Base-by-base conservation (phyloP, 768 basidiomycete genomes). In the Clitopilus hobsonii region DNA sequence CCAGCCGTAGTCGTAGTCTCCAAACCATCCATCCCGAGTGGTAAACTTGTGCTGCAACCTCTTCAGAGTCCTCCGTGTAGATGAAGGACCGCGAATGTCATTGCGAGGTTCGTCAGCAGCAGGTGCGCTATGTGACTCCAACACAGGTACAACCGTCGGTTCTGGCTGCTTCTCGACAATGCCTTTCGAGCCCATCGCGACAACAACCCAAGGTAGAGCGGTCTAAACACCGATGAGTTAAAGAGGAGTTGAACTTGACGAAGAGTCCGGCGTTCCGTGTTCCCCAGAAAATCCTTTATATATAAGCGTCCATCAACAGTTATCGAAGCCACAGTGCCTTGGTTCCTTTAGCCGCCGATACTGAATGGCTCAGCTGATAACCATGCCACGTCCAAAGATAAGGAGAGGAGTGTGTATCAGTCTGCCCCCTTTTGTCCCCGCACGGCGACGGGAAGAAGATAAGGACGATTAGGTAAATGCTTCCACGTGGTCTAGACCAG, bases 1-100 rank as follows among this genome's bases (percentile, higher is more conserved):
- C 81, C 83, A 86, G 6, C 71, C 77, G 63, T 89, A 92, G 71
- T 92, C 82, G 64, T 91, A 93, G 65, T 87, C 86, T 0, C 91
- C 91, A n/a, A 92, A 55, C 91, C 91, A 93, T 6, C 90, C 89
- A 41, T 85, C 71, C 58, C 69, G 72, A 1, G 77, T 78, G 3
- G 74, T 69, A 22, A 72, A 55, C 61, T 76, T 75, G 53, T 53
- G 62, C 54, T 68, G 68, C 49, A 71, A 55, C 1, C 57, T 57
- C 7, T 41, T 32, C 7, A 23, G 30, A 38, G 53, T 55, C 8
- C 50, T 36, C 32, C 41, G 38, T 1, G 51, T n/a, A 2, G 48
- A 45, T 16, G 36, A 45, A 4, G 29, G 14, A 36, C 32, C 32
- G n/a, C 14, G 29, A 30, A 36, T n/a, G 32, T 36, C 32, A 36